Base-by-base conservation (phyloP, 306 rosid genomes). In the Pterocarpus santalinus region DNA sequence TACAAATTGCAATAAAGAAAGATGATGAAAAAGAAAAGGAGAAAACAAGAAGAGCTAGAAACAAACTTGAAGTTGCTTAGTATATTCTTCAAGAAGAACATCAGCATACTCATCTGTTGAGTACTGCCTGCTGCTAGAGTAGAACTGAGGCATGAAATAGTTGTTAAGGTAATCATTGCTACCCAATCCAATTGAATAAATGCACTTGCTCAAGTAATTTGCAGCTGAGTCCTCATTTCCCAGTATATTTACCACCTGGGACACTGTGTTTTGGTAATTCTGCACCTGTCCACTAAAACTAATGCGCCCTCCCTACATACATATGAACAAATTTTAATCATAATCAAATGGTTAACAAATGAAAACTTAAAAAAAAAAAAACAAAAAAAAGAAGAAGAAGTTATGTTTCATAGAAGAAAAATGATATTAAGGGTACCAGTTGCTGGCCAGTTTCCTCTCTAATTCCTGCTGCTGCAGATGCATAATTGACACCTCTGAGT, bases 401-500 rank as follows among this genome's bases (percentile, higher is more conserved):
- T 33, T 12, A 57, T 33, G 47, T 49, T 60, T 3, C 43, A 61
- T 15, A 22, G 28, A 47, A 47, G 49, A 44, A 47, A 14, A 12
- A 47, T 9, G 10, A 47, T 1, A 2, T 47, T 2, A 9, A 9
- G 4, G 28, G 16, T 75, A 95, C 99, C 94, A 95, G 77, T 79
- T 95, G 97, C 58, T 36, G 94, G 1, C 99, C 99, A 17, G 96
- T 95, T 86, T 95, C 98, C n/a, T 93, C 97, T 83, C 96, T 84
- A 66, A 95, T 95, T 55, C 99, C 99, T n/a, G 97, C 99, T 15
- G 98, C 99, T 39, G 98, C 99, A 14, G 99, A 95, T 39, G 99
- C 99, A 85, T 82, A 95, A 71, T 95, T 95, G 11, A 91, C 95
- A 72, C 99, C 99, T 76, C 35, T 76, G 55, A 95, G 91, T n/a